Conservation (phyloP, 2,329 filamentous ascomycete species). For the Nigrospora osmanthi region DNA sequence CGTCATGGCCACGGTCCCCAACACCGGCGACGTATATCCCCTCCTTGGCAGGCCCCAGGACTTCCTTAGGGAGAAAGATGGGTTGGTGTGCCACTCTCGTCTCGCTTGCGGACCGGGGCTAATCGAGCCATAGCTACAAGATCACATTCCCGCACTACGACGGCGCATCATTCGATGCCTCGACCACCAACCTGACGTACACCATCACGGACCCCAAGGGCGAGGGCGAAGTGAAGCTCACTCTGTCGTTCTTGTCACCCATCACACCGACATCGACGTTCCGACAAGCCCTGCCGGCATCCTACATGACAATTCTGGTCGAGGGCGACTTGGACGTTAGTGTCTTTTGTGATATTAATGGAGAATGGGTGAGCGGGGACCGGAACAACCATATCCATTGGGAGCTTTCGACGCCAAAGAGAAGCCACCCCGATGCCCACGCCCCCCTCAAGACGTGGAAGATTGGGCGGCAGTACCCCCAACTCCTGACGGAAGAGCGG, state of each 20-base stretch:
- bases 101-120: constrained; percentile 12
- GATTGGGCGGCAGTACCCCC: constrained; percentile 50
- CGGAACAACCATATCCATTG: constrained; percentile 62
- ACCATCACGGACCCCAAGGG: constrained; percentile 16
- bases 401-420: constrained; percentile 44
- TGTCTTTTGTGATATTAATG: constrained; percentile 61
- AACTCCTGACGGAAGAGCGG: constrained; percentile 64
- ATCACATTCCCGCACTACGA: constrained; percentile 33
- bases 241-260: constrained; percentile 58
- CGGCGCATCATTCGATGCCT: constrained; percentile 39
- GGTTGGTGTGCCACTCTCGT: constrained; percentile 4
- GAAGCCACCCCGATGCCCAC: constrained; percentile 20
- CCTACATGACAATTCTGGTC: constrained; percentile 66
- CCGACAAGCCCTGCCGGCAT: constrained; percentile 74
- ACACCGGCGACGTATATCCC: constrained; percentile 35
- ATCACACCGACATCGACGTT: constrained; percentile 76
- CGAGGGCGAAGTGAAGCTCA: constrained; percentile 26
- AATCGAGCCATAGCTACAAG: constrained; percentile 19
- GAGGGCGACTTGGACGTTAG: constrained; percentile 58
- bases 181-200: constrained; percentile 42
- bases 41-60: constrained; percentile 44
- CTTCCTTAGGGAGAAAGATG: constrained; percentile 23
- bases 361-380: constrained; percentile 77
- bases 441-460: constrained; percentile 57
- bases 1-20: constrained; percentile 37